phyloP scores from a whole-genome alignment of 441 rosid genomes.

The Croton laevigatus region DNA sequence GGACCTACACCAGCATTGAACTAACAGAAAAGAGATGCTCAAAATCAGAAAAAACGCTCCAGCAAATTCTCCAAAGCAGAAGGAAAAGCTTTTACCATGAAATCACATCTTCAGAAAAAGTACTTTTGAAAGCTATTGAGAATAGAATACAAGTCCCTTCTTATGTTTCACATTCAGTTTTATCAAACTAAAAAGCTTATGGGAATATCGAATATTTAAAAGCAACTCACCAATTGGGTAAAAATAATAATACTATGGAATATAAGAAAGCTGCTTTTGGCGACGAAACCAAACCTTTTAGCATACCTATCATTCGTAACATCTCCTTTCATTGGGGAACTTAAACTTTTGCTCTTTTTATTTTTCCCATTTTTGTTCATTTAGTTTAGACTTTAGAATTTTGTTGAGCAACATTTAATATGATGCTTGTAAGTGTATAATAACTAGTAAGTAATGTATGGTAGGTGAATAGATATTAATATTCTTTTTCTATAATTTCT shows the following conservation, averaged over 20 bases:
- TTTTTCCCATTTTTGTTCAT: too few species aligned
- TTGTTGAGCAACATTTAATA: too few species aligned
- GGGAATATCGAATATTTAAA: constrained; percentile 11
- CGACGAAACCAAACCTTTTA: neutral
- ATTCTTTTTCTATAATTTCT: neutral
- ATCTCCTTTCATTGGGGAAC: neutral
- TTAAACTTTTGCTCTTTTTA: neutral
- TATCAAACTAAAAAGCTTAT: neutral
- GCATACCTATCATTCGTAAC: neutral
- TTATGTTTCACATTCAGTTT: neutral
- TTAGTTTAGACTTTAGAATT: too few species aligned
- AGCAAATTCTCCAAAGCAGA: neutral
- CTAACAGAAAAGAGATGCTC: neutral
- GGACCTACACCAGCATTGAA: constrained; percentile 8
- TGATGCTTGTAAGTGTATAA: too few species aligned
- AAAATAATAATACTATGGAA: constrained; percentile 5
- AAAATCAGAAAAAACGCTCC: neutral
- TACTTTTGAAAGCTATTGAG: neutral
- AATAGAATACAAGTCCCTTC: neutral
- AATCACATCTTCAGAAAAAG: neutral
- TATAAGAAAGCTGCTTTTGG: constrained; percentile 8
- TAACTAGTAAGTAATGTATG: too few species aligned
- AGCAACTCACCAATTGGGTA: neutral
- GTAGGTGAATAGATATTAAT: too few species aligned
- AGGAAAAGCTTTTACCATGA: constrained; percentile 1